A percentile compares a stretch with the other conserved stretches of the same genome.
Evolutionary conservation across 1,284 basidiomycete genomes (phyloP).

Genomic region (Mycena sp.): DNA sequence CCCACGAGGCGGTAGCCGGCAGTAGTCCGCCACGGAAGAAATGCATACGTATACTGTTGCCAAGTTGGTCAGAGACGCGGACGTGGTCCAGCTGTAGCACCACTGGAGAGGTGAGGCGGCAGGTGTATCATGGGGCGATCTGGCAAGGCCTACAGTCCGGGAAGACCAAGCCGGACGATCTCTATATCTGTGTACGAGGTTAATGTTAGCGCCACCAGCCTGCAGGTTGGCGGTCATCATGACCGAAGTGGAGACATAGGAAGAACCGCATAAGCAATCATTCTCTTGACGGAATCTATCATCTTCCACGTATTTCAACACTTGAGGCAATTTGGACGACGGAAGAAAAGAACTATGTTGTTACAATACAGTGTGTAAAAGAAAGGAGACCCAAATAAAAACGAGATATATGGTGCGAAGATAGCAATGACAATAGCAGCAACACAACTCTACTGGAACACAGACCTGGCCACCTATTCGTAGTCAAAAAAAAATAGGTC

Average conservation of each 20-base stretch:
- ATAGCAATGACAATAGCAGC: slow-evolving; percentile 68
- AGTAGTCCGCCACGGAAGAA: too few relatives aligned
- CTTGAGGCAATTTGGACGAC: background rate
- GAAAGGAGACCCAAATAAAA: slow-evolving; percentile 59
- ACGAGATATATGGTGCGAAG: slow-evolving; percentile 54
- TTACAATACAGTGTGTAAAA: slow-evolving; percentile 36
- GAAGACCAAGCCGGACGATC: slow-evolving; percentile 24
- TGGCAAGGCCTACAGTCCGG: too few relatives aligned
- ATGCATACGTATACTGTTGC: too few relatives aligned
- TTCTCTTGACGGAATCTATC: background rate
- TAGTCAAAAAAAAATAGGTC: too few relatives aligned
- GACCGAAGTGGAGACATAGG: background rate
- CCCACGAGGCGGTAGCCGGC: background rate
- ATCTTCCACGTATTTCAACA: background rate
- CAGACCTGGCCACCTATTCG: slow-evolving; percentile 75
- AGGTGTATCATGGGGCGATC: slow-evolving; percentile 23
- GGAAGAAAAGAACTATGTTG: slow-evolving; percentile 16
- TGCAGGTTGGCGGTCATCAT: too few relatives aligned
- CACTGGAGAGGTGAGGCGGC: slow-evolving; percentile 6
- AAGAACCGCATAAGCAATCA: background rate
- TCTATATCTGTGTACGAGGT: slow-evolving; percentile 11
- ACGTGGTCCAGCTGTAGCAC: background rate
- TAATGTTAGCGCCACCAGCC: background rate
- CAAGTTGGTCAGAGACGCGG: too few relatives aligned
- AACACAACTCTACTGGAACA: slow-evolving; percentile 67